Base-by-base conservation (phyloP, 169 alveolate genomes). In the Plasmodium chabaudi region DNA sequence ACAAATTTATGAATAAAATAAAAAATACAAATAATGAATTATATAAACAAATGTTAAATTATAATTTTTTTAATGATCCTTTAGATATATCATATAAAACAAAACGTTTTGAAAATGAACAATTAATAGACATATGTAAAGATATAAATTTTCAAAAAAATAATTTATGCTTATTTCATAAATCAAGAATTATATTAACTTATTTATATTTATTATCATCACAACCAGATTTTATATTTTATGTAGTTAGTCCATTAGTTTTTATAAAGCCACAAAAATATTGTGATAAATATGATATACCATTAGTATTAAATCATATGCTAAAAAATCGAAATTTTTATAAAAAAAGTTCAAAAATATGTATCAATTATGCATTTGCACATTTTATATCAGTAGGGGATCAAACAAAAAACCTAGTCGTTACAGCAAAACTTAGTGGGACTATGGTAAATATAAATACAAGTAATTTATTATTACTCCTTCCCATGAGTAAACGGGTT, bases 351-450 rank as follows among this genome's bases (percentile, higher is more conserved):
- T 39, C 91, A 44, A 57, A 57, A 69, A 86, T 86, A 39, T 86
- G 91, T 61, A 86, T 86, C 3, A 86, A 86, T 69, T 86, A 86
- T 86, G 91, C 91, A 13, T 86, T 86, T 86, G 91, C 87, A 59
- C 91, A 86, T 57, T 86, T 86, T 21, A 86, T 86, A 56, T 64
- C 87, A 13, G 7, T 64, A 53, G 69, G 91, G 9, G 42, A 86
- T 25, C 55, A 69, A 69, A 86, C 73, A 47, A 69, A 55, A 13
- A 70, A 68, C 23, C 49, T 86, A 13, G 51, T 61, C 0, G 57
- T 86, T 2, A 86, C 91, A 1, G 91, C 91, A 9, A 86, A 86
- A 44, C 56, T 86, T 19, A 69, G 87, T 68, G 87, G 91, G n/a
- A 86, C 87, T 9, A 69, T 86, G 87, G 87, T 59, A 13, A 86